Evolutionary conservation across 2,329 filamentous ascomycete genomes (phyloP).

Genomic region (Phyllosticta citriasiana): DNA sequence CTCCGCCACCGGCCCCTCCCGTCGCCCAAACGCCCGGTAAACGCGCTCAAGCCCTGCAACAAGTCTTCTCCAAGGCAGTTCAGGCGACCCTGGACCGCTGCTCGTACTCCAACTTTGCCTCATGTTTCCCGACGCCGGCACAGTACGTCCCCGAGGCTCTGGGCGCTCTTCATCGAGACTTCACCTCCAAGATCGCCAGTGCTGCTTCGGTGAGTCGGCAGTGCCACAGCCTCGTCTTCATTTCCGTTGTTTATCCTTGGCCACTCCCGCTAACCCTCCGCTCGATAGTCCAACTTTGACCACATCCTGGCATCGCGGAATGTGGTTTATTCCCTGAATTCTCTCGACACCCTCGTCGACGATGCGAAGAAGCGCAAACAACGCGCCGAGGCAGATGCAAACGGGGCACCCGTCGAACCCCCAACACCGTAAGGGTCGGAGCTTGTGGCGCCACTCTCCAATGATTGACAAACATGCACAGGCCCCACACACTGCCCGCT

Average conservation of each 20-base stretch:
- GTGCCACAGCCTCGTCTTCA: neutral
- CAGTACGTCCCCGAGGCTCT: constrained; percentile 46
- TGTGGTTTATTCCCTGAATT: constrained; percentile 49
- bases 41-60: constrained; percentile 49
- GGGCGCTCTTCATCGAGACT: constrained; percentile 47
- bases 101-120: constrained; percentile 50
- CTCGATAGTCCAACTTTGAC: constrained; percentile 44
- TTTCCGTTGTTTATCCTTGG: neutral
- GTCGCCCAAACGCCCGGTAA: constrained; percentile 46
- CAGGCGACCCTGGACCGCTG: constrained; percentile 51
- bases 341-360: constrained; percentile 49
- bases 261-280: neutral
- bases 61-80: constrained; percentile 50
- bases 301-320: constrained; percentile 46
- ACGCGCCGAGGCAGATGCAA: constrained; percentile 27
- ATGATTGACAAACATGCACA: constrained; percentile 17
- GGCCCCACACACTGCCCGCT: constrained; percentile 49
- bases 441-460: neutral
- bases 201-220: constrained; percentile 35
- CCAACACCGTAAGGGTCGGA: constrained; percentile 14
- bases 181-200: constrained; percentile 49
- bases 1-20: constrained; percentile 44
- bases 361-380: constrained; percentile 47
- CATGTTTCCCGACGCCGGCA: constrained; percentile 55
- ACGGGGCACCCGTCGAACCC: constrained; percentile 23